These are phyloP conservation scores for Fusarium proliferatum DNA, from an alignment of 2,329 filamentous ascomycete species.

Conservation along the genomic window DNA sequence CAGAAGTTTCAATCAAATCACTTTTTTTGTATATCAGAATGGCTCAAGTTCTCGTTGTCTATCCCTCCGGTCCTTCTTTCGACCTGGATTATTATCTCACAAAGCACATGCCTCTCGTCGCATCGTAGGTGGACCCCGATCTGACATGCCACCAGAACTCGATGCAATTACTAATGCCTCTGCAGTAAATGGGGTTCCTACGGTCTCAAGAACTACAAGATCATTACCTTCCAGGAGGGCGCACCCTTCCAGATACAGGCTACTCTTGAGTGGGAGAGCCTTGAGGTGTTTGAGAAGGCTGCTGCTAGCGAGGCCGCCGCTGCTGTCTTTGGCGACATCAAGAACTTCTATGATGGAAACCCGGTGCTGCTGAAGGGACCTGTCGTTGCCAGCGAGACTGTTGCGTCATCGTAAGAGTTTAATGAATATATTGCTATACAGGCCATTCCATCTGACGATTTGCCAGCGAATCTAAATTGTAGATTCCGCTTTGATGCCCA, in stretches of 20 bases:
- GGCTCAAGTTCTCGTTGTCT: constrained; percentile 42
- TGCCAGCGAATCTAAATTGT: background rate
- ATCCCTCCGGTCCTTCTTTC: constrained; percentile 43
- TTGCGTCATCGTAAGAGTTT: constrained; percentile 4
- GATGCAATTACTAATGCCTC: background rate
- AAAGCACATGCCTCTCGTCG: constrained; percentile 44
- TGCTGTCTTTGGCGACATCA: constrained; percentile 40
- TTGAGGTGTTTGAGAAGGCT: constrained; percentile 35
- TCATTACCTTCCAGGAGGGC: constrained; percentile 32
- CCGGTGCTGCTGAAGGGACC: constrained; percentile 41
- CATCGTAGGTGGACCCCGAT: constrained; percentile 25
- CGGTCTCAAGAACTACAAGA: constrained; percentile 40
- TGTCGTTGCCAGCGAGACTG: constrained; percentile 12
- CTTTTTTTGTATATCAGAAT: constrained; percentile 9
- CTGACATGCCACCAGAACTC: background rate
- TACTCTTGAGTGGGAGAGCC: constrained; percentile 35
- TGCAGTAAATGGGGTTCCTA: constrained; percentile 32
- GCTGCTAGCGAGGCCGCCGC: background rate
- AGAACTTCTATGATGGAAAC: constrained; percentile 28
- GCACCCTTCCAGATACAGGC: constrained; percentile 42
- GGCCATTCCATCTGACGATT: background rate
- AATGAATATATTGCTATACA: background rate
- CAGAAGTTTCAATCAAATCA: background rate
- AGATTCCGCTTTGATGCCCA: background rate
- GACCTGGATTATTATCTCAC: constrained; percentile 44